phyloP scores from a whole-genome alignment of 225 moss, liverwort and hornwort genomes.

The Polytrichum formosum region DNA sequence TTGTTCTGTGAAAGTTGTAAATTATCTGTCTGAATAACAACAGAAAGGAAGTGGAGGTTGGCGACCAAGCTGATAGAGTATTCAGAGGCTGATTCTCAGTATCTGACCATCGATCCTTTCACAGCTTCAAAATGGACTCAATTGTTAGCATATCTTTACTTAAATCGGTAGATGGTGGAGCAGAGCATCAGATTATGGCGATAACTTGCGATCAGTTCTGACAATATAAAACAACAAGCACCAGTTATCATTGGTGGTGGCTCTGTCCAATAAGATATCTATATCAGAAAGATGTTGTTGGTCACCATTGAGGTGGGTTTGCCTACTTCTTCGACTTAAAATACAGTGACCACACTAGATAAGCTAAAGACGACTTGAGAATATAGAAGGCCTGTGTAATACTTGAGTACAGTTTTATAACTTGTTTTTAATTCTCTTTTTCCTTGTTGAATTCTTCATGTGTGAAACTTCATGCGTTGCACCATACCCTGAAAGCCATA shows the following conservation, averaged over 20 bases:
- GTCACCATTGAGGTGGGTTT: constrained; percentile 6
- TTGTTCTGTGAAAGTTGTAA: too few relatives aligned
- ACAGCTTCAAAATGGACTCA: not conserved
- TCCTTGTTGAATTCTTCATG: not conserved
- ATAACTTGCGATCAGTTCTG: not conserved
- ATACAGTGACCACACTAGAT: not conserved
- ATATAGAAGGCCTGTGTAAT: too few relatives aligned
- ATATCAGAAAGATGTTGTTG: not conserved
- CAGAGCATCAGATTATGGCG: not conserved
- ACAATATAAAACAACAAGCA: not conserved
- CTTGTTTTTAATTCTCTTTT: not conserved
- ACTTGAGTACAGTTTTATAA: not conserved
- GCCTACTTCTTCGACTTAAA: not conserved
- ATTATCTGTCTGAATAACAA: too few relatives aligned
- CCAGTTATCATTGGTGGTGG: not conserved
- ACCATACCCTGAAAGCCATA: not conserved
- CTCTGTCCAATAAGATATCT: not conserved
- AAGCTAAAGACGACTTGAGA: not conserved
- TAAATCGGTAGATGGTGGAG: not conserved
- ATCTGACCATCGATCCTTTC: not conserved
- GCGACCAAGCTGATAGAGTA: too few relatives aligned
- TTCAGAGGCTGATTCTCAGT: too few relatives aligned
- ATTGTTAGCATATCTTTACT: not conserved
- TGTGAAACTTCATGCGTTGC: not conserved
- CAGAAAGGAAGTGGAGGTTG: too few relatives aligned